Evolutionary conservation across 257 asterid genomes (phyloP).

Genomic region (Orobanche coerulescens): DNA sequence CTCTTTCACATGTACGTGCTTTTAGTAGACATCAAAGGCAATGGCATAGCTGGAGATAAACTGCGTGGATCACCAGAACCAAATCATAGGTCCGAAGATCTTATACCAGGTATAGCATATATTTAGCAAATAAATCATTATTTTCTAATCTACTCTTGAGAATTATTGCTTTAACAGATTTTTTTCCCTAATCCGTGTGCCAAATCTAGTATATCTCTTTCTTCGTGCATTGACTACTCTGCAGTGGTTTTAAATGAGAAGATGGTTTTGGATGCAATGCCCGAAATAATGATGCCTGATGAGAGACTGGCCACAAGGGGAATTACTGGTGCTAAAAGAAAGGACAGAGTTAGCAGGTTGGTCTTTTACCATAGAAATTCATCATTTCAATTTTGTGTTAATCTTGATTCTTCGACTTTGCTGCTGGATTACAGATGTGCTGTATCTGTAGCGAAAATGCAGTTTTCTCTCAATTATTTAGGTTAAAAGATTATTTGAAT

Average conservation of each 20-base stretch:
- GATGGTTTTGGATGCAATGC: constrained; percentile 21
- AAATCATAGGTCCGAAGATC: constrained; percentile 27
- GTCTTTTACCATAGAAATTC: constrained; percentile 18
- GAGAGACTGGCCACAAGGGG: constrained; percentile 26
- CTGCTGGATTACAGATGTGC: not conserved
- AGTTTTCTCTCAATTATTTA: not conserved
- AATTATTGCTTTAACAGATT: constrained; percentile 20
- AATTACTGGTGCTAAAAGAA: constrained; percentile 54
- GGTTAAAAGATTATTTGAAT: not conserved
- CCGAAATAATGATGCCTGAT: constrained; percentile 26
- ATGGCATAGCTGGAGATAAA: constrained; percentile 27
- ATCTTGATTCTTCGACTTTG: constrained; percentile 12
- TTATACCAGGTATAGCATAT: constrained; percentile 44
- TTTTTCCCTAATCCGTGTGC: constrained; percentile 1
- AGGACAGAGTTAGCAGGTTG: constrained; percentile 59
- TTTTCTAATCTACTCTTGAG: constrained; percentile 5
- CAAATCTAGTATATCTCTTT: constrained; percentile 18
- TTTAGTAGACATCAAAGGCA: constrained; percentile 29
- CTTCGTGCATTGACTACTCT: constrained; percentile 21
- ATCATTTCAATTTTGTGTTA: constrained; percentile 19
- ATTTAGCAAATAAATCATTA: constrained; percentile 15
- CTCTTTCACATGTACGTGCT: constrained; percentile 17
- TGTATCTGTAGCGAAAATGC: not conserved
- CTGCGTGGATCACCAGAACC: constrained; percentile 31
- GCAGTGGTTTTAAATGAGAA: constrained; percentile 40